Conservation (phyloP, 2,329 filamentous ascomycete genomes). For the Diaporthe nobilis region DNA sequence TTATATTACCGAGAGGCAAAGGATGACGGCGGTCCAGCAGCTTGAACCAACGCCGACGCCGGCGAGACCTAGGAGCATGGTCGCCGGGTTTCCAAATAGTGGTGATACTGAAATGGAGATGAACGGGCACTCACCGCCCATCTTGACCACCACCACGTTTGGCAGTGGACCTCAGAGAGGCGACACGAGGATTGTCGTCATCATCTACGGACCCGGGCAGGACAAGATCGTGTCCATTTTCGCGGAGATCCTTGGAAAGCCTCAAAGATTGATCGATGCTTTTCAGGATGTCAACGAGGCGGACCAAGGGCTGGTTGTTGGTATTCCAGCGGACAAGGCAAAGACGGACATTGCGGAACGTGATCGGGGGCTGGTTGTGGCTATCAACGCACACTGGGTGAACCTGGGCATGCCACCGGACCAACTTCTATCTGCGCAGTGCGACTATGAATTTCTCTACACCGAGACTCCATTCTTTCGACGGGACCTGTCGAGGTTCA, state of each 20-base stretch:
- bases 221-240: conserved; percentile 82
- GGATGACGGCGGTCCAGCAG: conserved; percentile 45
- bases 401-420: conserved; percentile 80
- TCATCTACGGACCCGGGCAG: conserved; percentile 80
- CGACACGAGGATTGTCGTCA: conserved; percentile 72
- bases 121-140: conserved; percentile 47
- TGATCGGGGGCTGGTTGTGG: conserved; percentile 71
- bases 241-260: conserved; percentile 84
- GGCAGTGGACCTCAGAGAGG: conserved; percentile 64
- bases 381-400: conserved; percentile 84
- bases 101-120: conserved; percentile 54
- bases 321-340: conserved; percentile 71
- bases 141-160: conserved; percentile 54
- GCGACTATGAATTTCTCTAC: conserved; percentile 91
- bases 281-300: conserved; percentile 68
- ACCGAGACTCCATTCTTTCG: conserved; percentile 79
- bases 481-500: conserved; percentile 82
- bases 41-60: conserved; percentile 45
- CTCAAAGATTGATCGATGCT: conserved; percentile 71
- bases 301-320: conserved; percentile 77
- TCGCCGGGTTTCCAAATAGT: conserved; percentile 42
- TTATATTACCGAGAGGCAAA: background rate
- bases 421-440: conserved; percentile 73
- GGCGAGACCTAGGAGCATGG: conserved; percentile 47
- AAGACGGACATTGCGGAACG: conserved; percentile 70